A percentile compares a stretch with the other conserved stretches of the same genome.
Evolutionary conservation across 208 protist genomes (phyloP).

Genomic region (Crithidia sp.): DNA sequence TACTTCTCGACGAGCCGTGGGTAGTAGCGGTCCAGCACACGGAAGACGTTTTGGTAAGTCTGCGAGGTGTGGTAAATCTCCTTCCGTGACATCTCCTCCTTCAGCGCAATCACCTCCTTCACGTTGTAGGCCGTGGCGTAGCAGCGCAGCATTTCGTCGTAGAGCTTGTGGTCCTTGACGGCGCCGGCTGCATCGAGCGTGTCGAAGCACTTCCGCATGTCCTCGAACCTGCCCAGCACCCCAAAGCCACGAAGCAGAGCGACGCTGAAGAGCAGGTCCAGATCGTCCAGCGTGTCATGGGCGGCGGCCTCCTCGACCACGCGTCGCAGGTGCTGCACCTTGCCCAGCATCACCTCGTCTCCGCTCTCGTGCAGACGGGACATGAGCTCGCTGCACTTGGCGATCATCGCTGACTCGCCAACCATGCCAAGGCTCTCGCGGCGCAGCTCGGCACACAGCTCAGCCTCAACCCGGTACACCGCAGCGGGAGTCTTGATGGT

Average conservation of each 20-base stretch:
- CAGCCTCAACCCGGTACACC: slow-evolving; percentile 66
- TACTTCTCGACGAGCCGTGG: slow-evolving; percentile 90
- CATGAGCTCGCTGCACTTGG: slow-evolving; percentile 79
- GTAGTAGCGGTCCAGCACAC: slow-evolving; percentile 89
- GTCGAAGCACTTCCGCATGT: slow-evolving; percentile 81
- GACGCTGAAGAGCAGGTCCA: slow-evolving; percentile 66
- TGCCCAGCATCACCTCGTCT: slow-evolving; percentile 80
- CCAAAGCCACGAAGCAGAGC: slow-evolving; percentile 87
- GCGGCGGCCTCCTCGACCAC: slow-evolving; percentile 65
- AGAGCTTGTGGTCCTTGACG: slow-evolving; percentile 75
- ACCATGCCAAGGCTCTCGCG: slow-evolving; percentile 58
- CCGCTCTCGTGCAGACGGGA: slow-evolving; percentile 47
- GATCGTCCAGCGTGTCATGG: slow-evolving; percentile 64
- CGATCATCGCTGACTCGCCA: slow-evolving; percentile 76
- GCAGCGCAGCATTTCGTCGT: slow-evolving; percentile 92
- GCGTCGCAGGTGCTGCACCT: slow-evolving; percentile 72
- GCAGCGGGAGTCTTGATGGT: slow-evolving; percentile 42
- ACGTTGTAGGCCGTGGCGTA: slow-evolving; percentile 85
- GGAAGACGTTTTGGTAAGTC: slow-evolving; percentile 88
- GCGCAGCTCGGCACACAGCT: slow-evolving; percentile 50
- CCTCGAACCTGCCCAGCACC: slow-evolving; percentile 73
- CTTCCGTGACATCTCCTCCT: slow-evolving; percentile 84
- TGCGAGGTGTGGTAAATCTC: slow-evolving; percentile 80
- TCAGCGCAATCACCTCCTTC: slow-evolving; percentile 88
- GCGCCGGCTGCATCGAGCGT: slow-evolving; percentile 47